A percentile compares a stretch with the other conserved stretches of the same genome.
Evolutionary conservation across 1,284 basidiomycete genomes (phyloP).

Genomic region (Ceratobasidium sp.): DNA sequence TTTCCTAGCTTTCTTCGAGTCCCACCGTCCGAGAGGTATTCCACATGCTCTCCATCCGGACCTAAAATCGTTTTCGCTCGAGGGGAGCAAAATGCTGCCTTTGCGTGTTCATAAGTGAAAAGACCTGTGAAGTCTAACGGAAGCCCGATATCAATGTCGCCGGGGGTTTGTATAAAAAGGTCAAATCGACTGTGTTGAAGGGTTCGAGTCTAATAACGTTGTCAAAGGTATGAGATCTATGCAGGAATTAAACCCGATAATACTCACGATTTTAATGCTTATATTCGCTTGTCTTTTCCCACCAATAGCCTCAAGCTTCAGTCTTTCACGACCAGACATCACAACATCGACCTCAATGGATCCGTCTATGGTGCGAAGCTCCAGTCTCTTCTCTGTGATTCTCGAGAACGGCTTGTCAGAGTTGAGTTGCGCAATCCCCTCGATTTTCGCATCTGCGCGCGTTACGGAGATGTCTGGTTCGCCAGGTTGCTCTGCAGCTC

Average conservation of each 20-base stretch:
- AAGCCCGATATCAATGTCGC: constrained; percentile 37
- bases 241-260: background rate
- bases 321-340: constrained; percentile 28
- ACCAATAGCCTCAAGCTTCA: constrained; percentile 30
- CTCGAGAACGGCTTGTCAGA: constrained; percentile 31
- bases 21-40: constrained; percentile 32
- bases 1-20: constrained; percentile 29
- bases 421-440: constrained; percentile 31
- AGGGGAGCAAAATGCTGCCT: constrained; percentile 19
- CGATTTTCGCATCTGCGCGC: constrained; percentile 23
- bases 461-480: constrained; percentile 30
- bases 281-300: constrained; percentile 31
- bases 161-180: constrained; percentile 32
- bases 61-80: constrained; percentile 27
- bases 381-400: constrained; percentile 17
- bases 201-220: constrained; percentile 23
- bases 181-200: constrained; percentile 22
- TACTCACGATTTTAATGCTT: constrained; percentile 27
- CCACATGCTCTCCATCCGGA: constrained; percentile 28
- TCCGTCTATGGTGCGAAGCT: constrained; percentile 17
- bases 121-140: constrained; percentile 36
- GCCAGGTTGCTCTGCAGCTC: constrained; percentile 35
- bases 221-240: background rate
- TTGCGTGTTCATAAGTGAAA: constrained; percentile 37
- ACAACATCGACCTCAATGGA: constrained; percentile 29